Conservation (phyloP, 176 grass and related monocot species). For the maize (Zea mays) region Zm-B73-REFERENCE-NAM-5.0 NC_050104.1:26819501-26820000, state of each 20-base stretch:
- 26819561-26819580: constrained; percentile 63
- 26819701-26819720: constrained; percentile 22
- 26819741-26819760: background rate
- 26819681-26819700: constrained; percentile 62
- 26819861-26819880: background rate
- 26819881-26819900: background rate
- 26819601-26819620: constrained; percentile 1
- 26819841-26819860: background rate
- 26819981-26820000: background rate
- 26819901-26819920: background rate
- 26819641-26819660: too few species aligned
- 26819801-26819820: background rate
- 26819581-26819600: constrained; percentile 50
- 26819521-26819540: constrained; percentile 76
- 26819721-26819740: background rate
- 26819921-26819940: constrained; percentile 6
- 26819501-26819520: constrained; percentile 65
- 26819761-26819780: background rate
- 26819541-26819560: constrained; percentile 70
- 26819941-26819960: background rate
- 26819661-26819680: too few species aligned
- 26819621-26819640: too few species aligned
- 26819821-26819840: background rate
- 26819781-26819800: background rate
- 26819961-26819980: constrained; percentile 4